Conservation (phyloP, 768 basidiomycete genomes). For the Neoboletus magnificus region DNA sequence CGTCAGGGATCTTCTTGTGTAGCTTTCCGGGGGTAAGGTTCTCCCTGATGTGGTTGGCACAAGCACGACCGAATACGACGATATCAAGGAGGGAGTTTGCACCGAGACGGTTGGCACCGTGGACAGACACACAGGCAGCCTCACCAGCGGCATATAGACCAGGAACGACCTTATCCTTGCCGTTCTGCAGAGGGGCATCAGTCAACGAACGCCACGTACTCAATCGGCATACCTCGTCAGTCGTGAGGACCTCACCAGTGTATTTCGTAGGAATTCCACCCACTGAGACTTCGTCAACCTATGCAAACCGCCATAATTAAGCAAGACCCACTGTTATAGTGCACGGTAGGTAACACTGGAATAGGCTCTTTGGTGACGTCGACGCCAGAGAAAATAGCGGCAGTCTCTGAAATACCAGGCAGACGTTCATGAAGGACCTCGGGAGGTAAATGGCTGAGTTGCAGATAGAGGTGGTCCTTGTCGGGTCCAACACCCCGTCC, state of each 20-base stretch:
- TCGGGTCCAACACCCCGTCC: slow-evolving; percentile 98
- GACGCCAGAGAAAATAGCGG: slow-evolving; percentile 97
- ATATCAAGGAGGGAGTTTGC: slow-evolving; percentile 99
- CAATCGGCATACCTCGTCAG: slow-evolving; percentile 51
- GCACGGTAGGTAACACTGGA: slow-evolving; percentile 96
- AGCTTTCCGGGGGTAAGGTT: slow-evolving; percentile 85
- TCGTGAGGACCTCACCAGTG: slow-evolving; percentile 93
- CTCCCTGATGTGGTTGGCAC: slow-evolving; percentile 94
- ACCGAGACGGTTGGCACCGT: slow-evolving; percentile 98
- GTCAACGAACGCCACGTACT: not conserved
- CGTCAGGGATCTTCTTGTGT: slow-evolving; percentile 83
- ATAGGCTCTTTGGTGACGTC: slow-evolving; percentile 99
- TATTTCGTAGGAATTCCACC: slow-evolving; percentile 99
- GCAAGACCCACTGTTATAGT: slow-evolving; percentile 86
- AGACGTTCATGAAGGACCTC: slow-evolving; percentile 95
- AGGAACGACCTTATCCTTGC: slow-evolving; percentile 91
- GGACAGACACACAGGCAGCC: slow-evolving; percentile 97
- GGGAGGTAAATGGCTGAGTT: slow-evolving; percentile 94
- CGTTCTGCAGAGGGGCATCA: slow-evolving; percentile 43
- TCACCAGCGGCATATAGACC: slow-evolving; percentile 98
- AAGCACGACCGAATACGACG: slow-evolving; percentile 99
- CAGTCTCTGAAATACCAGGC: slow-evolving; percentile 99
- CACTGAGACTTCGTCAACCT: slow-evolving; percentile 50
- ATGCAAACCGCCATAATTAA: not conserved
- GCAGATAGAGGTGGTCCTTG: slow-evolving; percentile 95